Evolutionary conservation across 2,329 filamentous ascomycete species (phyloP).

Genomic region (Alternaria gaisen): DNA sequence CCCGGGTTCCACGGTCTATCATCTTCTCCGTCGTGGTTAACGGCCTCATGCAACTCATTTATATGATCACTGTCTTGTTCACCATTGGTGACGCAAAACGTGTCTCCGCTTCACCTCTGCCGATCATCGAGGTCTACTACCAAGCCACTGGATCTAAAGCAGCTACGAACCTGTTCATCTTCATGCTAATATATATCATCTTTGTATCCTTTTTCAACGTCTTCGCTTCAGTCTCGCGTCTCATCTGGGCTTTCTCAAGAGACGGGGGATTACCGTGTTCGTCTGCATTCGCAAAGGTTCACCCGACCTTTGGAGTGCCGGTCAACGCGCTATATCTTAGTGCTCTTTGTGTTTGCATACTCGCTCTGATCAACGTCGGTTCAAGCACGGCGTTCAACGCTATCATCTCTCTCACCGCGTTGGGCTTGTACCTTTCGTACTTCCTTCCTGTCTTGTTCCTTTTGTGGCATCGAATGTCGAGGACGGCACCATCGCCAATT

Average conservation of each 20-base stretch:
- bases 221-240: constrained; percentile 57
- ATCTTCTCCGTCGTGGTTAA: constrained; percentile 57
- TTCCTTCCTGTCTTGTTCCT: constrained; percentile 40
- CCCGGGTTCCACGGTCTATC: constrained; percentile 47
- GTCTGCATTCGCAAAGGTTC: constrained; percentile 37
- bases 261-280: constrained; percentile 49
- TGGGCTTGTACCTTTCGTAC: constrained; percentile 44
- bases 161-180: constrained; percentile 55
- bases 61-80: constrained; percentile 56
- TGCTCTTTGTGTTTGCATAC: constrained; percentile 38
- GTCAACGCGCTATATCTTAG: constrained; percentile 32
- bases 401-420: constrained; percentile 41
- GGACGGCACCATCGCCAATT: constrained; percentile 15
- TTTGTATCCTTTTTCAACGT: constrained; percentile 50
- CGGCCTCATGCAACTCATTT: constrained; percentile 53
- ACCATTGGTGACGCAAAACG: constrained; percentile 56
- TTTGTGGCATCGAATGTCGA: constrained; percentile 24
- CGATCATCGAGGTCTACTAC: constrained; percentile 61
- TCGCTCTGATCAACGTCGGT: constrained; percentile 40
- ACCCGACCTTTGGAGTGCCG: constrained; percentile 29
- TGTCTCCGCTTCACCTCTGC: constrained; percentile 33
- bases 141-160: constrained; percentile 34
- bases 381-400: constrained; percentile 41
- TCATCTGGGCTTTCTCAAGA: constrained; percentile 57
- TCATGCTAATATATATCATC: constrained; percentile 44